Evolutionary conservation across 2,329 filamentous ascomycete species (phyloP), one percentile per base, ranked within the genome.

Genomic region (Sporothrix protearum): DNA sequence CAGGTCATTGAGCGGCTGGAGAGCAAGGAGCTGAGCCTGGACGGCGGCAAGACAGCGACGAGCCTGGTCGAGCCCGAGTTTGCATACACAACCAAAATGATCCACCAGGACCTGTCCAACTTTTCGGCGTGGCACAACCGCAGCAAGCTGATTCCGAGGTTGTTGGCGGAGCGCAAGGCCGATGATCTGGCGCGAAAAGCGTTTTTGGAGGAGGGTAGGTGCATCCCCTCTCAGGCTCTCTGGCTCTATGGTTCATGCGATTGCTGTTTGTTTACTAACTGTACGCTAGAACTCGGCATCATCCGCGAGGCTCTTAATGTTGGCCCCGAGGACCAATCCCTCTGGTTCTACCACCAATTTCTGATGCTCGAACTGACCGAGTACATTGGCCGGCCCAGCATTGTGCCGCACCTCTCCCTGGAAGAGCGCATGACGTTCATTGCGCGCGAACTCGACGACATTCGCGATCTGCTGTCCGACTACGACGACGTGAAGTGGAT

Each of bases 71-170:
- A 97, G 80, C 78, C 85, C 19, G 96, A 99, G 80, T 96, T 97
- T 75, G 89, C 88, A 47, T 98, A 97, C 80, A 97, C 96, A 0
- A 94, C 91, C 16, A 91, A 88, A 78, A 97, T 95, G 93, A 93
- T 97, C 76, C 83, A 86, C 53, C 83, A 82, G n/a, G 92, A 96
- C 76, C 84, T 99, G 64, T 97, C 92, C 53, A 99, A 99, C 79
- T 99, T 98, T 79, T 97, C 94, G 3, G 96, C 96, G 1, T 98
- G 96, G 95, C 96, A 99, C 79, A 92, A 92, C 78, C 89, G 96
- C 68, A 93, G 91, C 76, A 92, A 92, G 77, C 85, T 98, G 28
- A 96, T 97, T 70, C 88, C 92, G 55, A 86, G 87, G 53, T 81
- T 97, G 25, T 83, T 98, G 67, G 82, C 88, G 22, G 92, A 96